Evolutionary conservation across 768 basidiomycete species (phyloP).

Genomic region (Lactarius akahatsu): DNA sequence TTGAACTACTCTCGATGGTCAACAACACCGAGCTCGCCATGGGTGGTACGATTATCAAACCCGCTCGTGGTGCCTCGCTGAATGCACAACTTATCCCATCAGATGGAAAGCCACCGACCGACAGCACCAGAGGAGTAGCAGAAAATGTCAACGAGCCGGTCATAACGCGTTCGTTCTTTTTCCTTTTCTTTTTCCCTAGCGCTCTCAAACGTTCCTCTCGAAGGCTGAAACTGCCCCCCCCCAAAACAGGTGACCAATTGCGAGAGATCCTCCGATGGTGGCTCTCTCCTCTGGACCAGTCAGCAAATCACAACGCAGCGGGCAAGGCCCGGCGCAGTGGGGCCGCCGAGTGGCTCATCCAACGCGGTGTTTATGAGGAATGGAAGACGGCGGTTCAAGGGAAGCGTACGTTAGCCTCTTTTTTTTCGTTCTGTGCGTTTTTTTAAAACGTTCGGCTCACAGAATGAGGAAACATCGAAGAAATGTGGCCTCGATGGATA

Average conservation of each 20-base stretch:
- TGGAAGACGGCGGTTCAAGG: slow-evolving; percentile 10
- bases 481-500: too few species aligned
- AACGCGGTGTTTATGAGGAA: slow-evolving; percentile 5
- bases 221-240: not conserved
- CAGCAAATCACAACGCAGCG: slow-evolving; percentile 2
- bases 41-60: not conserved
- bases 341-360: slow-evolving; percentile 7
- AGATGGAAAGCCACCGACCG: slow-evolving; percentile 15
- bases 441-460: not conserved
- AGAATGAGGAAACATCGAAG: not conserved
- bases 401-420: not conserved
- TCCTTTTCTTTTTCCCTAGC: not conserved
- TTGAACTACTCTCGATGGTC: slow-evolving; percentile 8
- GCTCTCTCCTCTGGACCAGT: slow-evolving; percentile 17
- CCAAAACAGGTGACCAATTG: not conserved
- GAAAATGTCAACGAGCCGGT: not conserved
- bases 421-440: too few species aligned
- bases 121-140: not conserved
- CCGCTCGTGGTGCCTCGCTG: not conserved
- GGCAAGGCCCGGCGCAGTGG: not conserved
- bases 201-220: not conserved
- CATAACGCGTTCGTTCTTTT: slow-evolving; percentile 12
- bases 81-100: not conserved
- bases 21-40: slow-evolving; percentile 11
- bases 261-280: slow-evolving; percentile 3